A percentile compares a stretch with the other conserved stretches of the same genome.
Conservation (phyloP, 768 basidiomycete species). For the Kwoniella sp. region DNA sequence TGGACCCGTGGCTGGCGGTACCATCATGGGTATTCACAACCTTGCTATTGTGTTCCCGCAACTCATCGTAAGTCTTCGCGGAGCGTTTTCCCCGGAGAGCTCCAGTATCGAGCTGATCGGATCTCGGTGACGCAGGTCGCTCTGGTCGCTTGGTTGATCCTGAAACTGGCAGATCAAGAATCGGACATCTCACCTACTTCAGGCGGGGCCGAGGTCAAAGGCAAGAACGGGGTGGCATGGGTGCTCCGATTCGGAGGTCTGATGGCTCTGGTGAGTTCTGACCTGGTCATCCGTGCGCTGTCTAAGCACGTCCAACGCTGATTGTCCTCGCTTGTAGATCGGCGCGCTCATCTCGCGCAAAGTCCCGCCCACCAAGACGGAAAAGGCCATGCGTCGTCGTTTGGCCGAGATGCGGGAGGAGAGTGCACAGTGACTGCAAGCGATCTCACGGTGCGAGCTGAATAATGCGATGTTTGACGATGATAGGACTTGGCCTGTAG, state of each 20-base stretch:
- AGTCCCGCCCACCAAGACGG: conserved; percentile 84
- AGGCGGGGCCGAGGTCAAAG: conserved; percentile 56
- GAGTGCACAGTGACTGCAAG: conserved; percentile 65
- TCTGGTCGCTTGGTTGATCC: conserved; percentile 77
- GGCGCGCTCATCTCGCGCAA: conserved; percentile 73
- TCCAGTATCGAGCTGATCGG: too few species aligned
- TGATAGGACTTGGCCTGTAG: too few species aligned
- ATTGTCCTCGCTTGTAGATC: conserved; percentile 46
- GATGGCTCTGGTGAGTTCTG: conserved; percentile 61
- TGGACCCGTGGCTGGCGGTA: conserved; percentile 68
- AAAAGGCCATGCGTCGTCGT: conserved; percentile 77
- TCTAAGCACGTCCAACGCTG: background rate
- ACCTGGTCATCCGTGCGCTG: background rate
- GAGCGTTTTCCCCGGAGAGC: too few species aligned
- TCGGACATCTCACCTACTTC: conserved; percentile 48
- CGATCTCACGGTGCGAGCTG: too few species aligned
- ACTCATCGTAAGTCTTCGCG: conserved; percentile 69
- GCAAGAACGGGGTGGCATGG: conserved; percentile 90
- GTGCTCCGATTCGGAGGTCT: conserved; percentile 86
- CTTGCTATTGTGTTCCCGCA: conserved; percentile 93
- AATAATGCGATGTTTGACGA: too few species aligned
- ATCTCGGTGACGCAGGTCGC: conserved; percentile 60
- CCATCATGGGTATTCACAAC: conserved; percentile 90
- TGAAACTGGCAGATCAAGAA: conserved; percentile 66
- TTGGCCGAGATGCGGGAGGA: conserved; percentile 69